phyloP scores from a whole-genome alignment of 495 filamentous ascomycete species.

The Thermothielavioides terrestris region DNA sequence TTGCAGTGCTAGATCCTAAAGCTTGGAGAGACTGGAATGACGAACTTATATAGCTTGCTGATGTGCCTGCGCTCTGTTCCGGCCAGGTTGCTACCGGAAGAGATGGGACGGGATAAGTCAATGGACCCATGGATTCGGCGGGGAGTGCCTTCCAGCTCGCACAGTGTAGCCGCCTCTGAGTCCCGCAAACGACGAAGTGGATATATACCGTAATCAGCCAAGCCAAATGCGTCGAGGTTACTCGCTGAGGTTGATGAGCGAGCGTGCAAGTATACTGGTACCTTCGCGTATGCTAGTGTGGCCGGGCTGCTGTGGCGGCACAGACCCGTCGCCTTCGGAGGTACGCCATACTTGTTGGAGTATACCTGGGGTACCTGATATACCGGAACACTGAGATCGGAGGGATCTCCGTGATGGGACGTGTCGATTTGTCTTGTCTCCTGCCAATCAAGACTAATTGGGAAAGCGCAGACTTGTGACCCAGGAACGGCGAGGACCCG shows the following conservation, averaged over 20 bases:
- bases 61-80: not conserved
- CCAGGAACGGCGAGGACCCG: not conserved
- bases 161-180: not conserved
- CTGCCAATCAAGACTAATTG: not conserved
- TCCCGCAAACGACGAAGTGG: too few species aligned
- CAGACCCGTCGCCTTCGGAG: too few species aligned
- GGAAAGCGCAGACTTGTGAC: not conserved
- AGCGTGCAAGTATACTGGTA: too few species aligned
- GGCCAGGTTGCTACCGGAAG: not conserved
- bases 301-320: too few species aligned
- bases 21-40: not conserved
- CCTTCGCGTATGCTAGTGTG: too few species aligned
- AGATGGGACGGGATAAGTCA: not conserved
- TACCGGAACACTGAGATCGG: too few species aligned
- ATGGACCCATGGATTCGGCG: not conserved
- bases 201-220: not conserved
- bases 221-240: not conserved
- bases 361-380: too few species aligned
- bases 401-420: not conserved
- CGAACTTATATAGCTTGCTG: not conserved
- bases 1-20: not conserved
- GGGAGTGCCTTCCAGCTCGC: not conserved
- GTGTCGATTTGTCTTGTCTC: not conserved
- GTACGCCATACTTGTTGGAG: too few species aligned
- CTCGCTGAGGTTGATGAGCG: too few species aligned